phyloP scores from a whole-genome alignment of 2,329 filamentous ascomycete species.

The Colletotrichum falcatum region DNA sequence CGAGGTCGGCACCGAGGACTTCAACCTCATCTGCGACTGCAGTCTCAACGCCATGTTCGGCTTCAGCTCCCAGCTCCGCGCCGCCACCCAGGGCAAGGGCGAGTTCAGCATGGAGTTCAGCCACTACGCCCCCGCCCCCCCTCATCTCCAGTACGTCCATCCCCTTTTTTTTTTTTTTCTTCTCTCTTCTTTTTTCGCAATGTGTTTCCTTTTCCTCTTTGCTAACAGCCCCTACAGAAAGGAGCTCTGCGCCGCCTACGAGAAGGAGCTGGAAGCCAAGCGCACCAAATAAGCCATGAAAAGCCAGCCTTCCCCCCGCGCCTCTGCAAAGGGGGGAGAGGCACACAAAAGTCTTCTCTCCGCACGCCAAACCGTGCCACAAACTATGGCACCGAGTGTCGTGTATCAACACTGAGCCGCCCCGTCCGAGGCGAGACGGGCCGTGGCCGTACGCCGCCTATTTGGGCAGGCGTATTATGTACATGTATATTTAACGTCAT shows the following conservation, averaged over 20 bases:
- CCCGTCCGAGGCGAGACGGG: slow-evolving; percentile 12
- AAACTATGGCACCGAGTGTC: slow-evolving; percentile 26
- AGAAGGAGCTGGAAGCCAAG: slow-evolving; percentile 70
- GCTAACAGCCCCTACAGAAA: slow-evolving; percentile 57
- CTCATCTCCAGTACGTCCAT: slow-evolving; percentile 83
- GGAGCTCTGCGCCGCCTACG: slow-evolving; percentile 69
- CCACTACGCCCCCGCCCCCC: slow-evolving; percentile 89
- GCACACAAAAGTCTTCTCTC: background rate
- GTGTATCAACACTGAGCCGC: slow-evolving; percentile 34
- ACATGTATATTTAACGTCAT: slow-evolving; percentile 41
- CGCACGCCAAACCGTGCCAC: slow-evolving; percentile 15
- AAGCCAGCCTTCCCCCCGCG: background rate
- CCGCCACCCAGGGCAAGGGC: slow-evolving; percentile 96
- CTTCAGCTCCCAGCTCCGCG: slow-evolving; percentile 90
- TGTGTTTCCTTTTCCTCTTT: background rate
- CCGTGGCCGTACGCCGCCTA: slow-evolving; percentile 19
- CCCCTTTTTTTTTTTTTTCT: too few species aligned
- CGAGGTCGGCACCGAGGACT: slow-evolving; percentile 93
- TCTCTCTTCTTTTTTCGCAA: too few species aligned
- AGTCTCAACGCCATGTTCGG: slow-evolving; percentile 98
- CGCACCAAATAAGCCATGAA: slow-evolving; percentile 59
- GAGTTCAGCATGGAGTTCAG: slow-evolving; percentile 99
- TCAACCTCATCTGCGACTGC: slow-evolving; percentile 92
- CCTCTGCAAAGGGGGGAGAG: background rate
- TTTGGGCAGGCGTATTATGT: slow-evolving; percentile 30